Evolutionary conservation across 2,329 filamentous ascomycete genomes (phyloP), one percentile per base, ranked within the genome.

Genomic region (Paraphaeosphaeria sporulosa): DNA sequence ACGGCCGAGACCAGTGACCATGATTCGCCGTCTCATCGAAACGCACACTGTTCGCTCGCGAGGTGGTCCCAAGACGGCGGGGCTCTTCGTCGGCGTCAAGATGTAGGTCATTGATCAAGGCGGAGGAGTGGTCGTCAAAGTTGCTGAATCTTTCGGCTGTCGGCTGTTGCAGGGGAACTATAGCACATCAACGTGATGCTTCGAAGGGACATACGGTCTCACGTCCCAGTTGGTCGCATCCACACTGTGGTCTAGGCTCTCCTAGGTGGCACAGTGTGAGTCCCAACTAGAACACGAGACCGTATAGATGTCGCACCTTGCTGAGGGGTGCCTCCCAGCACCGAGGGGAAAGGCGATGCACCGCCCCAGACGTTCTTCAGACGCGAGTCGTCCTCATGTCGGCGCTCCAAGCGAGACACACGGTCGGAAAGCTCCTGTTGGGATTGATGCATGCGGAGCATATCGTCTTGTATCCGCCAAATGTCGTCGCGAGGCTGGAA

Each of bases 1-100:
- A 94, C 58, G 93, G 90, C 47, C 94, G 88, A 40, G 89, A 90
- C 87, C 95, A 96, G 76, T 93, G 93, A 50, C 92, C 91, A 70
- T 97, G 93, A 69, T 97, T 88, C 15, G 94, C 94, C 73, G 93
- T 97, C 76, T 98, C 94, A 74, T 98, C 95, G 71, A 99, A 99
- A 40, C 95, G 91, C 68, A 99, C 95, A 74, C 95, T 98, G 76
- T 98, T 98, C 50, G 95, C 94, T 69, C 95, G 87, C 19, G 95
- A 99, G 19, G 93, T 90, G 21, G 92, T 92, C 56, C 95, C 92
- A 64, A 94, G 87, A 40, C 93, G 88, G 59, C 93, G 89, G 34
- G 91, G 91, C 73, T 94, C 91, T 64, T 98, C 93, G 63, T 97
- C 94, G 5, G 90, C 86, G 65, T 97, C 94, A 7, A 98, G 84